phyloP scores from a whole-genome alignment of 495 filamentous ascomycete genomes.

The Chaetomium tenue region DNA sequence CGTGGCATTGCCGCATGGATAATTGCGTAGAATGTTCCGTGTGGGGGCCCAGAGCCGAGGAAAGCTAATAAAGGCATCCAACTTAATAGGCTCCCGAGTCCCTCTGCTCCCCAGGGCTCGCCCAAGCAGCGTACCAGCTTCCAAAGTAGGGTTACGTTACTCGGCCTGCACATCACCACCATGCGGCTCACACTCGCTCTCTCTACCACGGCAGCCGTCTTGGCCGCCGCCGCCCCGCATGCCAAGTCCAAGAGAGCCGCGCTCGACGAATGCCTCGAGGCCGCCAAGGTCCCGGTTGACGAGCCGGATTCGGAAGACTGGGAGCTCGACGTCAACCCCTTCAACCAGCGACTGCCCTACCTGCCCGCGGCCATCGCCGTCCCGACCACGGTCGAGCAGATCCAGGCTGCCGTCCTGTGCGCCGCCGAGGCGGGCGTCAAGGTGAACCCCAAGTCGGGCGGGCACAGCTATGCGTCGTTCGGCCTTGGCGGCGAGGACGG shows the following conservation, averaged over 20 bases:
- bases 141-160: too few species aligned
- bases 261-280: constrained; percentile 44
- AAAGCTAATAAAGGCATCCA: neutral
- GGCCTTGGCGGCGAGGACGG: constrained; percentile 50
- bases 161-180: too few species aligned
- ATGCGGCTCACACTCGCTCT: neutral
- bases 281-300: constrained; percentile 37
- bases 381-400: constrained; percentile 41
- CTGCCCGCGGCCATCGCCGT: constrained; percentile 38
- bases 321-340: constrained; percentile 40
- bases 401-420: constrained; percentile 46
- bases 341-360: constrained; percentile 33
- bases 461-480: constrained; percentile 49
- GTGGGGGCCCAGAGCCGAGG: neutral
- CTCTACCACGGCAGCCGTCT: constrained; percentile 9
- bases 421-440: constrained; percentile 43
- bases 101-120: neutral
- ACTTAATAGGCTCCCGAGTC: neutral
- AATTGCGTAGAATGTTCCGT: neutral
- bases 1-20: neutral
- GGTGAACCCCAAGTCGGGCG: constrained; percentile 46
- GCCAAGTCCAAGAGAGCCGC: constrained; percentile 28
- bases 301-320: constrained; percentile 40
- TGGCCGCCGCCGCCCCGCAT: constrained; percentile 26
- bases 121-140: too few species aligned